Evolutionary conservation across 78 protist genomes (phyloP), one percentile per base, ranked within the genome.

Genomic region (Dictyostelium citrinum): DNA sequence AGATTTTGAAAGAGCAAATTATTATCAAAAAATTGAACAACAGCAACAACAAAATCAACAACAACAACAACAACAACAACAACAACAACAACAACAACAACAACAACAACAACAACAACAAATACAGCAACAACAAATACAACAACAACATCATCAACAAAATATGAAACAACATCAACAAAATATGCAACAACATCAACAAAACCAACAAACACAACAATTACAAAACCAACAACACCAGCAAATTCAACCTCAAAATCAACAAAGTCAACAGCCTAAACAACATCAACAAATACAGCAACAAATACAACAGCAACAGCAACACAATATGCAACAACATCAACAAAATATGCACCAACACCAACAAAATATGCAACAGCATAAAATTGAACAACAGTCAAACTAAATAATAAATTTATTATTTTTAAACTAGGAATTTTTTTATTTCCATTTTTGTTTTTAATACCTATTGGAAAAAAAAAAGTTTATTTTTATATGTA

Each of bases 11-110:
- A n/a, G 29, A 74, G 33, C 29, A 16, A 74, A 39, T 9, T 22
- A 37, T 37, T 20, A 11, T 9, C 81, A 74, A 41, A 24, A 74
- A 74, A 11, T 24, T 45, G 64, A 77, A 77, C 55, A 33, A 74
- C 31, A 17, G n/a, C n/a, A 20, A 27, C 45, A 77, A 37, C 24
- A 77, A n/a, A 67, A 77, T 46, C 64, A 39, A 77, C 67, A 45
- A 76, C 82, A 76, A 43, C 41, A 22, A 45, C 64, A 45, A 76
- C 82, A 45, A 76, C 55, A 76, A 43, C 82, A 39, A 76, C 82
- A 68, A 68, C 76, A 68, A 68, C 76, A 68, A 68, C 76, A 68
- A 70, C 77, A 70, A 33, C 43, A 29, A 70, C 43, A 29, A 29
- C 43, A 29, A 70, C 77, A 70, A 70, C 46, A 70, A 33, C 77